Evolutionary conservation across 2,329 filamentous ascomycete species (phyloP).

Genomic region (Colletotrichum euphorbiae): DNA sequence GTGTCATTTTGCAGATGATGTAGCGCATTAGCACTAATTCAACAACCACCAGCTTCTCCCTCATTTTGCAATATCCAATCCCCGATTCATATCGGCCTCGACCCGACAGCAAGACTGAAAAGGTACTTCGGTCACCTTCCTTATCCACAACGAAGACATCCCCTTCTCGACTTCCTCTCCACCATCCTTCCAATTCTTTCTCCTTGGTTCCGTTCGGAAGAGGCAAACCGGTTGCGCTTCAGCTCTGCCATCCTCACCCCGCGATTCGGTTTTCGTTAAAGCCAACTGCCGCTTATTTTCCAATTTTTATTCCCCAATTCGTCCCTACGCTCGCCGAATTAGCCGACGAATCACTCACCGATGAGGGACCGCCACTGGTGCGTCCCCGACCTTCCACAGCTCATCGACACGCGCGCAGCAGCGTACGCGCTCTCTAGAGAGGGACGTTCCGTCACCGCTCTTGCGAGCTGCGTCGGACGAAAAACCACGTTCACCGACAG

Average conservation of each 20-base stretch:
- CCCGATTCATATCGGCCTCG: conserved; percentile 1
- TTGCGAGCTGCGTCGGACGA: conserved; percentile 1
- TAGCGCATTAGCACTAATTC: conserved; percentile 33
- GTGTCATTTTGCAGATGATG: conserved; percentile 12
- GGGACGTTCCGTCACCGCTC: conserved; percentile 23
- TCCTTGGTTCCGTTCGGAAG: not conserved
- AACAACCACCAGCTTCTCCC: conserved; percentile 19
- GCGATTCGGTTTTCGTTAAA: conserved; percentile 21
- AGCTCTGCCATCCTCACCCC: not conserved
- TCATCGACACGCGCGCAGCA: conserved; percentile 16
- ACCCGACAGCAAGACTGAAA: conserved; percentile 12
- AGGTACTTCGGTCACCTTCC: not conserved
- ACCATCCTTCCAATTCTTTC: not conserved
- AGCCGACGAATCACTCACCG: conserved; percentile 27
- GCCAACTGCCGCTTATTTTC: conserved; percentile 4
- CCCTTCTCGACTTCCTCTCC: not conserved
- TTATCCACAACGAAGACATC: conserved; percentile 11
- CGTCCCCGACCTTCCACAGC: conserved; percentile 17
- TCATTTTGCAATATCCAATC: conserved; percentile 23
- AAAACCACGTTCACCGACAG: not conserved
- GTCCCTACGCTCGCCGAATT: conserved; percentile 6
- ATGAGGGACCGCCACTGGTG: conserved; percentile 15
- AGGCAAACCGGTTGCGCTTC: conserved; percentile 11
- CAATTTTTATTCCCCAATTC: conserved; percentile 22
- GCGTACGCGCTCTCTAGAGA: conserved; percentile 1